Evolutionary conservation across 495 filamentous ascomycete species (phyloP).

Genomic region (Talaromyces stipitatus): DNA sequence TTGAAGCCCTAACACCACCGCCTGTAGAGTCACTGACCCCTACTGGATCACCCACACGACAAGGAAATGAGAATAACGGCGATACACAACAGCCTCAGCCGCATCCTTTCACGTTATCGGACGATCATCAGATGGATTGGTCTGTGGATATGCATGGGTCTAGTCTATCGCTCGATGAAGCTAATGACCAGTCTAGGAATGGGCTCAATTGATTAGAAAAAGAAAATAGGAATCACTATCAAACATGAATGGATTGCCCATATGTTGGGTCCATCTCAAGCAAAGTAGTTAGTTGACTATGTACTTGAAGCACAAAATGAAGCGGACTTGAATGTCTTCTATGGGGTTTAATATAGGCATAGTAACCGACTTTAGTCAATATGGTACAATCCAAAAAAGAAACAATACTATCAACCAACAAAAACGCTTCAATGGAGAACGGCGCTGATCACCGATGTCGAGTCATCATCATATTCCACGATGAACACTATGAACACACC

Average conservation of each 20-base stretch:
- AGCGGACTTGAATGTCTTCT: neutral
- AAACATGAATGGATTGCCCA: too few species aligned
- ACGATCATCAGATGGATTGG: constrained; percentile 10
- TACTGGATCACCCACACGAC: constrained; percentile 33
- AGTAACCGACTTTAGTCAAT: neutral
- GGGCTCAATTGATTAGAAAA: constrained; percentile 5
- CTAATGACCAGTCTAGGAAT: constrained; percentile 16
- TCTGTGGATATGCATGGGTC: neutral
- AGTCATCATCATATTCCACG: neutral
- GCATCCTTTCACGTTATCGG: constrained; percentile 9
- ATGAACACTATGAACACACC: neutral
- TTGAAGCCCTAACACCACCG: constrained; percentile 80
- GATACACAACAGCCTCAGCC: constrained; percentile 13
- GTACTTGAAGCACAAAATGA: too few species aligned
- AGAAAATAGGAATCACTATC: neutral
- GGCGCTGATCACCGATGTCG: neutral
- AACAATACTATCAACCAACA: neutral
- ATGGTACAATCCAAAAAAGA: neutral
- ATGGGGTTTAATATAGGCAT: neutral
- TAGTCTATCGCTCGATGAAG: neutral
- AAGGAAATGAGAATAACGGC: neutral
- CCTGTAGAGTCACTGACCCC: constrained; percentile 45
- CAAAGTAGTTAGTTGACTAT: too few species aligned
- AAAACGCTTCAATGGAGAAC: neutral
- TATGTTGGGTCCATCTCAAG: too few species aligned